Evolutionary conservation across 2,329 filamentous ascomycete species (phyloP), one percentile per base, ranked within the genome.

Genomic region (Hymenoscyphus fructigenus): DNA sequence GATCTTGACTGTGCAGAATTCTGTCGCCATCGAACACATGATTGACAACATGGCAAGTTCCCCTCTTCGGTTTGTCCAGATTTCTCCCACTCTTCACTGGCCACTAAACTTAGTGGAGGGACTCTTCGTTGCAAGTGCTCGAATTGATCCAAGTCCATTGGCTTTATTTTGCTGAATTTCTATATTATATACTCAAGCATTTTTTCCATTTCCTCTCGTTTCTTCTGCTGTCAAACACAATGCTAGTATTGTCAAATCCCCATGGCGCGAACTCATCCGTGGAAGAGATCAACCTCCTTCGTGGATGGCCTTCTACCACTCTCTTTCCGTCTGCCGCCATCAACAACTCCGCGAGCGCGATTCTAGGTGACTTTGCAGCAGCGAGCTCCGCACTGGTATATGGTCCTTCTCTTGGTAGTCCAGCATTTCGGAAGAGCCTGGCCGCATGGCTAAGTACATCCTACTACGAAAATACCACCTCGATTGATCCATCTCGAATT

Each of bases 321-420:
- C 81, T 90, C 3, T 81, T 90, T 28, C 87, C 88, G n/a, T 36
- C 34, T 36, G 34, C 34, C 34, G 34, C 34, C 34, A 36, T 36
- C 34, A 80, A 78, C 63, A 85, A 86, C 59, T 79, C 85, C 60
- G 76, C 79, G 59, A 73, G 77, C 56, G 81, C 83, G 5, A 20
- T 47, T 26, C 14, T 9, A 5, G n/a, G 83, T 12, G 34, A 36
- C 65, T 79, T 81, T 23, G 70, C 76, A 9, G 77, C 84, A 63
- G 80, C 82, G 28, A 75, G 77, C 5, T 78, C 81, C 0, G 87
- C 81, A 15, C 78, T 91, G 55, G 78, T 82, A 38, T 91, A 91
- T 71, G 89, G 87, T 0, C 86, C 88, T 0, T 86, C 89, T 70
- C 77, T 81, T 1, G 59, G 88, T 88, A 36, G 82, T 85, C 67